Conservation (phyloP, 371 early-diverging fungal genomes). For the Mucor lusitanicus region DNA sequence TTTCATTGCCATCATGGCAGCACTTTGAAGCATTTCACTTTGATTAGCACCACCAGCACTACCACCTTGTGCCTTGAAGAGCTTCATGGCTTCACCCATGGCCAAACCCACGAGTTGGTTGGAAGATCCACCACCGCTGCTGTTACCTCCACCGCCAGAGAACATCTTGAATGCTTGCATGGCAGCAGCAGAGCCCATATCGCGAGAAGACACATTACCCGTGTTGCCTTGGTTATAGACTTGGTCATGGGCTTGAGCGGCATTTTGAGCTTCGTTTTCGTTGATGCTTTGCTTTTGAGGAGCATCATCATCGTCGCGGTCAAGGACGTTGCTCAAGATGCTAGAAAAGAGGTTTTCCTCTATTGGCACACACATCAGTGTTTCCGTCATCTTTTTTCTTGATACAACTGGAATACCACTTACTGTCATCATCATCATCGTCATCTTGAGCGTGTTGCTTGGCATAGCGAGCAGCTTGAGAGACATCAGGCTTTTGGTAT, state of each 20-base stretch:
- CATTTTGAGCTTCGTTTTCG: constrained; percentile 33
- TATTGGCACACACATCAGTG: background rate
- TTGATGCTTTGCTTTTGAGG: constrained; percentile 25
- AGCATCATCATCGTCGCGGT: constrained; percentile 31
- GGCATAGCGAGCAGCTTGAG: constrained; percentile 35
- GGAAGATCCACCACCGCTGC: constrained; percentile 20
- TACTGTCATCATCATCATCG: constrained; percentile 29
- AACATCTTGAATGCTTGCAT: constrained; percentile 55
- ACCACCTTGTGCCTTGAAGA: constrained; percentile 37
- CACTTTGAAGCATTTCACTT: constrained; percentile 30
- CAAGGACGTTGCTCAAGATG: constrained; percentile 26
- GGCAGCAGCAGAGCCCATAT: constrained; percentile 52
- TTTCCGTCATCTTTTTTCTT: background rate
- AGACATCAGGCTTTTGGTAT: constrained; percentile 25
- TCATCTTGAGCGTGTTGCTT: constrained; percentile 30
- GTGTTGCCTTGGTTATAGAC: constrained; percentile 36
- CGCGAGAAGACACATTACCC: constrained; percentile 33
- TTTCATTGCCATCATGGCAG: constrained; percentile 37
- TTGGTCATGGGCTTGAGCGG: constrained; percentile 34
- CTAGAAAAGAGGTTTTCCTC: constrained; percentile 36
- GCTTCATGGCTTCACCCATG: constrained; percentile 55
- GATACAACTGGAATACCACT: background rate
- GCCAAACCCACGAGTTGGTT: constrained; percentile 45
- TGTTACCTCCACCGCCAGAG: constrained; percentile 32
- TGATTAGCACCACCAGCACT: constrained; percentile 17